Percentiles rank a stretch among this genome's conserved stretches.
phyloP scores from a whole-genome alignment of 148 eudicot species.

The Rhododendron ferrugineum region DNA sequence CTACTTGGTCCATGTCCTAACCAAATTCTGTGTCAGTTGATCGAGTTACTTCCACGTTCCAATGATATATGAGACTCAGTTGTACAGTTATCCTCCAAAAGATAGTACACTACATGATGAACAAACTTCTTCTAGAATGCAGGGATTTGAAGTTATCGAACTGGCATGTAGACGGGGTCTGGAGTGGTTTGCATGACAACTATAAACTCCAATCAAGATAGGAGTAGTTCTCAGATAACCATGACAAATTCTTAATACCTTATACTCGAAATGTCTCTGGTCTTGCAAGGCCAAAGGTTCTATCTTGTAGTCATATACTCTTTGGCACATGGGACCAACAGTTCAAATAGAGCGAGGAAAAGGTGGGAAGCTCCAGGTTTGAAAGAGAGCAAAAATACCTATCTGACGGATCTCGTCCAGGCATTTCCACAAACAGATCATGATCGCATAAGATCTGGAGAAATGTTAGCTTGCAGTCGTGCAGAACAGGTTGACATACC shows the following conservation, averaged over 20 bases:
- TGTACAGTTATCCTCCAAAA: neutral
- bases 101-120: neutral
- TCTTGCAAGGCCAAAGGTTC: conserved; percentile 5
- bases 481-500: conserved; percentile 83
- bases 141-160: neutral
- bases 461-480: conserved; percentile 99
- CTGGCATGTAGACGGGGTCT: neutral
- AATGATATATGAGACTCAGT: neutral
- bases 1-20: neutral
- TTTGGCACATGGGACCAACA: neutral
- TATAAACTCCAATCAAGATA: neutral
- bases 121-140: neutral
- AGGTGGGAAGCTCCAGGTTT: neutral
- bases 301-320: neutral
- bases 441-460: conserved; percentile 96
- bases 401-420: conserved; percentile 98
- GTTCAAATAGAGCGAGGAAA: neutral
- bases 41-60: neutral
- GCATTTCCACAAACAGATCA: conserved; percentile 99
- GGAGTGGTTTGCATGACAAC: neutral
- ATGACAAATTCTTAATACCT: neutral
- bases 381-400: conserved; percentile 40
- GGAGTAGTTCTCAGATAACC: neutral
- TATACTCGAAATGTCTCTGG: neutral
- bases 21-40: neutral